phyloP scores from a whole-genome alignment of 768 basidiomycete genomes.

The Favolaschia claudopus region DNA sequence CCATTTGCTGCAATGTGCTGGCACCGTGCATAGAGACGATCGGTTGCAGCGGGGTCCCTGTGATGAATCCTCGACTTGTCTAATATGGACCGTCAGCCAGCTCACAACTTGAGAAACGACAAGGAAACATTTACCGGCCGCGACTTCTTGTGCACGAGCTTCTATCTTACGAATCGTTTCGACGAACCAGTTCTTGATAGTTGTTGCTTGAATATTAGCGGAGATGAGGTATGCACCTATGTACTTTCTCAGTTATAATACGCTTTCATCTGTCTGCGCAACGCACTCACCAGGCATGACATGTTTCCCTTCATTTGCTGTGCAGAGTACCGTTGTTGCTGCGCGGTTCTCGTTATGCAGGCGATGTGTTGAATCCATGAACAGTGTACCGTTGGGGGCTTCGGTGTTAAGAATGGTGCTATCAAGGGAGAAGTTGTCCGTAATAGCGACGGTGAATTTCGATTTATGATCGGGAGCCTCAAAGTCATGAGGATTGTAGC shows the following conservation, averaged over 20 bases:
- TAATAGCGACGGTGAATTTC: constrained; percentile 10
- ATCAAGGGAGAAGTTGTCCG: constrained; percentile 13
- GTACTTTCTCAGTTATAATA: not conserved
- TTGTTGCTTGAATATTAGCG: constrained; percentile 3
- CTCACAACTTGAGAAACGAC: not conserved
- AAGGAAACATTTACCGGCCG: not conserved
- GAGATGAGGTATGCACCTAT: constrained; percentile 9
- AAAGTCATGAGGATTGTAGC: constrained; percentile 12
- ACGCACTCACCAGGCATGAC: constrained; percentile 5
- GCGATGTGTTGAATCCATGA: constrained; percentile 12
- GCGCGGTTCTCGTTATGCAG: constrained; percentile 15
- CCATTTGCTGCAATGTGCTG: not conserved
- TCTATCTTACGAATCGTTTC: not conserved
- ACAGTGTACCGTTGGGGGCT: not conserved
- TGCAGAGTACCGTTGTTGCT: constrained; percentile 8
- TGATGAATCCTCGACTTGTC: not conserved
- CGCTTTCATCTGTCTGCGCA: too few relatives aligned
- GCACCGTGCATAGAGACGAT: not conserved
- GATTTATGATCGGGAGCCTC: not conserved
- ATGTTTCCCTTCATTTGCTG: not conserved
- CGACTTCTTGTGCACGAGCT: not conserved
- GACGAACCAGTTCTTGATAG: not conserved
- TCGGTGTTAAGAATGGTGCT: not conserved
- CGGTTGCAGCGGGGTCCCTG: not conserved
- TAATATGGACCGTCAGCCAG: not conserved